Conservation (phyloP, 2,329 filamentous ascomycete species). For the Xylaria sp. region DNA sequence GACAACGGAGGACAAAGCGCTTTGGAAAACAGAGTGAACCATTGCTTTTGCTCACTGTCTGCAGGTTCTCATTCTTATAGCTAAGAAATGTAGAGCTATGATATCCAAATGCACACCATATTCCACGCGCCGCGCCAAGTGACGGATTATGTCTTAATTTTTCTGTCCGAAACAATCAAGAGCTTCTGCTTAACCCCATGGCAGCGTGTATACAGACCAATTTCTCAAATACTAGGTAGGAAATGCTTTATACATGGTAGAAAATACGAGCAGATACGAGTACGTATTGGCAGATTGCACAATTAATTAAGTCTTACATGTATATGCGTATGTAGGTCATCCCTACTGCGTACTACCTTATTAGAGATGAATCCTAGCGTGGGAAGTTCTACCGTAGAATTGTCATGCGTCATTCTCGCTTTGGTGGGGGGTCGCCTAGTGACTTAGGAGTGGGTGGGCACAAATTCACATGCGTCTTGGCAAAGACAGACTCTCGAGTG, state of each 20-base stretch:
- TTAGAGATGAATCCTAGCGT: not conserved
- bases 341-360: not conserved
- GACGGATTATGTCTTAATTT: not conserved
- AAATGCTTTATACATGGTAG: too few species aligned
- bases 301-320: too few species aligned
- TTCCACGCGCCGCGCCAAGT: not conserved
- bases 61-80: slow-evolving; percentile 25
- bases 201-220: too few species aligned
- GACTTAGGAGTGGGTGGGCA: slow-evolving; percentile 20
- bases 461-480: slow-evolving; percentile 36
- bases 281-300: too few species aligned
- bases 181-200: not conserved
- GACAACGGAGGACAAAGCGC: slow-evolving; percentile 20
- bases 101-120: slow-evolving; percentile 28
- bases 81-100: slow-evolving; percentile 26
- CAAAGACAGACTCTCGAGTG: slow-evolving; percentile 20
- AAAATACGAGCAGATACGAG: too few species aligned
- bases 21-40: slow-evolving; percentile 31
- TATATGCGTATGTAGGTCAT: not conserved
- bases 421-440: not conserved
- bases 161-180: not conserved
- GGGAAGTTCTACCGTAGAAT: not conserved
- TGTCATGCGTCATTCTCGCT: slow-evolving; percentile 29
- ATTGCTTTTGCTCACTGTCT: slow-evolving; percentile 27
- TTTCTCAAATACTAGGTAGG: too few species aligned